Base-by-base conservation (phyloP, 805 yeast genomes). In the Komagataella kurtzmanii region DNA sequence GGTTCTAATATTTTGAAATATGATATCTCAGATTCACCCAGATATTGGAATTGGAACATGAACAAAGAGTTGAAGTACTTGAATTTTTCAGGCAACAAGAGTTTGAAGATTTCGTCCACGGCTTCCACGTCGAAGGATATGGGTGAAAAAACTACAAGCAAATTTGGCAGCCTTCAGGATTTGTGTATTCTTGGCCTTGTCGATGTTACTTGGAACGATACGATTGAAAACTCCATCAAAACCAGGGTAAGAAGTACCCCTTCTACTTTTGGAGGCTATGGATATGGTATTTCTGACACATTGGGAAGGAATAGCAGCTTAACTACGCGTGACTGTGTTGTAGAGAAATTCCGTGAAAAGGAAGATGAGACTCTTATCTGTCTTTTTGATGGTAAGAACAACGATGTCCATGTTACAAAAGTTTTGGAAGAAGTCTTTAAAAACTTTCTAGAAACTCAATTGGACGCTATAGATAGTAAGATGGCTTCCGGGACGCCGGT, bases 1-100 rank as follows among this genome's bases (percentile, higher is more conserved):
- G 96, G 97, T 3, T 86, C 95, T 2, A 93, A 93, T 64, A 83
- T 82, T 54, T 71, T 93, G 66, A 86, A 89, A 60, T 93, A 93
- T 66, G 93, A 93, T 59, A 88, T 91, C 52, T 85, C 93, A 3
- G 93, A 93, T 65, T 87, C 89, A 77, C 95, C 93, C 14, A 91
- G 88, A 62, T 99, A 93, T 64, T 93, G 98, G 97, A 93, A 88
- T 66, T 93, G 99, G 99, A 82, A 85, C 59, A 82, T 81, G 71
- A 93, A 93, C 62, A 71, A 76, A 51, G 79, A 80, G 46, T 71
- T 93, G 65, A 80, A 74, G 57, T 89, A 85, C 59, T 75, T 93
- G 62, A 93, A 91, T 64, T 83, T 93, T 53, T 88, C 97, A 0
- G 97, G 97, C 44, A 93, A 93, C 63, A 85, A 85, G 62, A 76